Percentiles rank a stretch among this genome's conserved stretches.
Evolutionary conservation across 2,329 filamentous ascomycete genomes (phyloP).

Genomic region (Botryotinia globosa): DNA sequence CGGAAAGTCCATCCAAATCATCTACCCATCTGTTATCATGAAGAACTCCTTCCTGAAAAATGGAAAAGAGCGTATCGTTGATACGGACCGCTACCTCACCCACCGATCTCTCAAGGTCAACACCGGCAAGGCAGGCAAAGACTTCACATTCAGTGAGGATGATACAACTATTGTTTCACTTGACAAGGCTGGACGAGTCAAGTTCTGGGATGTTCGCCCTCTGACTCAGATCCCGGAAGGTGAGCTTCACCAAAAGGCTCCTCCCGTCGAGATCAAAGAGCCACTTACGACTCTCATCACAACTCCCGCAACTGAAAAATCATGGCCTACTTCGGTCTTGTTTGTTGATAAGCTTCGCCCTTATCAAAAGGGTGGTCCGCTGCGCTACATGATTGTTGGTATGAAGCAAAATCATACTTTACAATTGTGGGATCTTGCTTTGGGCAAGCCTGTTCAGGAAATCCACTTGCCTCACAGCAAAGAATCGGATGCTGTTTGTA

Average conservation of each 20-base stretch:
- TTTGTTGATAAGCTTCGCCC: slow-evolving; percentile 95
- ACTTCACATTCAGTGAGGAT: slow-evolving; percentile 96
- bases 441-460: slow-evolving; percentile 94
- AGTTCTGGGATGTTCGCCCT: slow-evolving; percentile 95
- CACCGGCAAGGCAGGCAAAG: slow-evolving; percentile 96
- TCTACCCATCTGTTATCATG: slow-evolving; percentile 66
- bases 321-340: slow-evolving; percentile 93
- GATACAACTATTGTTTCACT: slow-evolving; percentile 91
- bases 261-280: slow-evolving; percentile 71
- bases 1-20: slow-evolving; percentile 92
- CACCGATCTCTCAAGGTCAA: slow-evolving; percentile 91
- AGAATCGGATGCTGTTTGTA: slow-evolving; percentile 97
- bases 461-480: slow-evolving; percentile 94
- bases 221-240: slow-evolving; percentile 51
- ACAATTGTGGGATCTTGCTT: slow-evolving; percentile 95
- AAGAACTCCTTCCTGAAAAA: slow-evolving; percentile 62
- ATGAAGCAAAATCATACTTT: slow-evolving; percentile 99
- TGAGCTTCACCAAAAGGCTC: slow-evolving; percentile 24
- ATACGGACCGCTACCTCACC: slow-evolving; percentile 82
- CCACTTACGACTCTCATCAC: slow-evolving; percentile 85
- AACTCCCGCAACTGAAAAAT: slow-evolving; percentile 84
- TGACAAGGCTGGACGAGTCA: slow-evolving; percentile 93
- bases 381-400: slow-evolving; percentile 93
- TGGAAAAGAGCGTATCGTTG: slow-evolving; percentile 66
- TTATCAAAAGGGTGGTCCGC: slow-evolving; percentile 82